Conservation (phyloP, 192 early-diverging fungal genomes). For the Podila minutissima region DNA sequence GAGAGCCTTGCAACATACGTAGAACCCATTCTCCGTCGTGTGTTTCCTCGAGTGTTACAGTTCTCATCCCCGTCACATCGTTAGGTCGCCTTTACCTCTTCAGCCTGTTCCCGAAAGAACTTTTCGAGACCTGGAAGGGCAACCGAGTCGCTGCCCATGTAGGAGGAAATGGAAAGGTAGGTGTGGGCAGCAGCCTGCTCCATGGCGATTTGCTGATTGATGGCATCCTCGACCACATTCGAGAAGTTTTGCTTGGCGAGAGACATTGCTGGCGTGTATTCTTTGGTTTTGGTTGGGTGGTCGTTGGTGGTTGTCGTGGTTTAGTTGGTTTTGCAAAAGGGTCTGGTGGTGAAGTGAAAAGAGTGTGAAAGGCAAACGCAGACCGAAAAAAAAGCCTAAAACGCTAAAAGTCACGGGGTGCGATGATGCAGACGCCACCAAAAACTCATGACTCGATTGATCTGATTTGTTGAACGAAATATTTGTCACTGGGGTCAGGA, state of each 20-base stretch:
- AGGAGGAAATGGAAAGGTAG: slow-evolving; percentile 62
- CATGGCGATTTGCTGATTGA: slow-evolving; percentile 62
- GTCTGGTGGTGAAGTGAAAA: neutral
- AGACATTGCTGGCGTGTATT: slow-evolving; percentile 9
- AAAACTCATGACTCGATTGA: too few species aligned
- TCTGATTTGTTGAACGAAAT: too few species aligned
- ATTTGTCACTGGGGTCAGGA: too few species aligned
- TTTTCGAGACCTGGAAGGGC: slow-evolving; percentile 63
- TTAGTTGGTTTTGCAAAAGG: neutral
- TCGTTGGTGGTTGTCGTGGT: too few species aligned
- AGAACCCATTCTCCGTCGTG: too few species aligned
- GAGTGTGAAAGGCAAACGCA: too few species aligned
- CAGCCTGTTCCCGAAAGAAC: slow-evolving; percentile 57
- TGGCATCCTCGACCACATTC: slow-evolving; percentile 54
- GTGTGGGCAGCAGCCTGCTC: slow-evolving; percentile 61
- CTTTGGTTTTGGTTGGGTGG: neutral
- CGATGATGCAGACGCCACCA: too few species aligned
- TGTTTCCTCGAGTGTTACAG: too few species aligned
- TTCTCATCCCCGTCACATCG: neutral
- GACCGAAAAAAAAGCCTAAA: too few species aligned
- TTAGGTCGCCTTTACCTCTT: slow-evolving; percentile 27
- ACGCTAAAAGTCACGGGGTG: too few species aligned
- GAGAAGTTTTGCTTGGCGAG: slow-evolving; percentile 65
- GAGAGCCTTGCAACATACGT: too few species aligned
- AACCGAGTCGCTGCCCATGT: slow-evolving; percentile 46